These are phyloP conservation scores for Acorus calamus DNA, from an alignment of 106 monocot species.

Conservation along the genomic window DNA sequence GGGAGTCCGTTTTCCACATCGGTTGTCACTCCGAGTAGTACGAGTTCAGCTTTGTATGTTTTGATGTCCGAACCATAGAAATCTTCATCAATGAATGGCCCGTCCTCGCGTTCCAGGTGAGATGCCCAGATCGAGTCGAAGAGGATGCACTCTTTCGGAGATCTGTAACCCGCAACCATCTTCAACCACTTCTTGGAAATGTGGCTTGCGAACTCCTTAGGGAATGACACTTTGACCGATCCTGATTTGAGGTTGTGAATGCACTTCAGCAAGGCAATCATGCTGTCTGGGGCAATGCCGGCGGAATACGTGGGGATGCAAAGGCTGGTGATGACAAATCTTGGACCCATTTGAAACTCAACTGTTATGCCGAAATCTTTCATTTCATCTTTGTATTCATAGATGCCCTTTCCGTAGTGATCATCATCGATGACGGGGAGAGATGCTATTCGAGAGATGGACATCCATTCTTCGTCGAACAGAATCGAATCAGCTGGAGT, in stretches of 20 bases:
- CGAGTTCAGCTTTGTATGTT: neutral
- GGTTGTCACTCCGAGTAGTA: neutral
- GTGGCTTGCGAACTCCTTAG: neutral
- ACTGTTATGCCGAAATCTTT: neutral
- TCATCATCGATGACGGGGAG: constrained; percentile 33
- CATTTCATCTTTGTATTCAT: constrained; percentile 3
- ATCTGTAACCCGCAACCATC: neutral
- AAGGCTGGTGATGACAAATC: neutral
- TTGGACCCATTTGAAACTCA: neutral
- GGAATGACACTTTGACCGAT: neutral
- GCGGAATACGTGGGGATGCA: neutral
- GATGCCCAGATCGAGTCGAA: neutral
- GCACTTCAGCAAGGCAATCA: neutral
- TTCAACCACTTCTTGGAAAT: neutral
- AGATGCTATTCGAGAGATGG: constrained; percentile 15
- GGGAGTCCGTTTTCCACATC: neutral
- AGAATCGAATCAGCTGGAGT: constrained; percentile 27
- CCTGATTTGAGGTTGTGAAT: neutral
- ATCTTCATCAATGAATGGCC: neutral
- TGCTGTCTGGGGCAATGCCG: neutral
- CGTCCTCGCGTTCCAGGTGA: neutral
- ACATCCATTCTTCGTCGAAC: constrained; percentile 19
- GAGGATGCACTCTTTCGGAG: neutral
- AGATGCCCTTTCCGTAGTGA: constrained; percentile 18
- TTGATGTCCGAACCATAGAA: neutral